phyloP scores from a whole-genome alignment of 805 yeast genomes.

The Sugiyamaella smithiae region DNA sequence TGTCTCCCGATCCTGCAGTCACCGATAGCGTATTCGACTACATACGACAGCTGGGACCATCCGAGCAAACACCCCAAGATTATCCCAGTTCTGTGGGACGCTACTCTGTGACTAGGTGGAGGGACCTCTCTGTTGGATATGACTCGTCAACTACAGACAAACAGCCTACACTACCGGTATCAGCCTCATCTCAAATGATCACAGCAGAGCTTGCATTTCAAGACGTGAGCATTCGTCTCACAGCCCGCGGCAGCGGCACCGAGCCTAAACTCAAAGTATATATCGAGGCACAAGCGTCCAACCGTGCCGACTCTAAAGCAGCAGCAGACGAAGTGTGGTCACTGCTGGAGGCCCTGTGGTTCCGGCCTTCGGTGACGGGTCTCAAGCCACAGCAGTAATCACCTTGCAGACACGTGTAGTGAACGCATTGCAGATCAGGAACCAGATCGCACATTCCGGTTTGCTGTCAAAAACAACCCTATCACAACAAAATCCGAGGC shows the following conservation, averaged over 20 bases:
- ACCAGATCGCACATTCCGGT: too few relatives aligned
- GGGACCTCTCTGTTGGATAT: slow-evolving; percentile 81
- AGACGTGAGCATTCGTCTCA: slow-evolving; percentile 57
- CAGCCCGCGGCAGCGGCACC: slow-evolving; percentile 93
- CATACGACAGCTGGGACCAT: slow-evolving; percentile 39
- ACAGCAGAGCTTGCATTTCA: slow-evolving; percentile 49
- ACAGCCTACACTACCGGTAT: slow-evolving; percentile 66
- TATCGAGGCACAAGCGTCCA: slow-evolving; percentile 65
- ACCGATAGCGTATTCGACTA: slow-evolving; percentile 55
- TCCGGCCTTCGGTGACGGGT: slow-evolving; percentile 55
- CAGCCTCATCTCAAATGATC: slow-evolving; percentile 79
- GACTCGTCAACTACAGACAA: slow-evolving; percentile 64
- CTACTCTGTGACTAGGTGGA: slow-evolving; percentile 60
- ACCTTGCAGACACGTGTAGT: background rate
- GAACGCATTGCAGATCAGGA: background rate
- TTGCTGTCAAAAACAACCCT: too few relatives aligned
- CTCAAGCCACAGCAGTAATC: slow-evolving; percentile 21
- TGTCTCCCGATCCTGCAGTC: slow-evolving; percentile 50
- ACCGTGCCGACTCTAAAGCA: slow-evolving; percentile 45
- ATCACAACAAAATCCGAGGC: too few relatives aligned
- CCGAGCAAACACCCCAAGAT: background rate
- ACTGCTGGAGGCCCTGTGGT: slow-evolving; percentile 66
- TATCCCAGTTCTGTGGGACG: slow-evolving; percentile 54
- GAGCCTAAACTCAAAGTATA: slow-evolving; percentile 93
- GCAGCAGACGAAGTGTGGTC: slow-evolving; percentile 70